Evolutionary conservation across 2,329 filamentous ascomycete species (phyloP).

Genomic region (Aspergillus persii): DNA sequence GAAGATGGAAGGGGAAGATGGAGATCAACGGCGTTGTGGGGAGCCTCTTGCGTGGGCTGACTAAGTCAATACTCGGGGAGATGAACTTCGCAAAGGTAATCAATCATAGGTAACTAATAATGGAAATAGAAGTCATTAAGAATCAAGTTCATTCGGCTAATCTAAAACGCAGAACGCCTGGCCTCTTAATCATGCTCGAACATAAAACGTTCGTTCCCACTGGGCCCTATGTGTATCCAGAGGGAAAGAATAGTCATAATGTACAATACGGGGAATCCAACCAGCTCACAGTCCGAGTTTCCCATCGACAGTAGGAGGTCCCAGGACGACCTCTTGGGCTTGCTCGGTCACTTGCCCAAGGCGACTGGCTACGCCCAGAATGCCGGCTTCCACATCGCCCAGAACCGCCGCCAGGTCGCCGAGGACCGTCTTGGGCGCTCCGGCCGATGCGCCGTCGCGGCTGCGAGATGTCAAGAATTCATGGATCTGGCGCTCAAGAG

Average conservation of each 20-base stretch:
- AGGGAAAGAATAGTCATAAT: constrained; percentile 7
- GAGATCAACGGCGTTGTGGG: not conserved
- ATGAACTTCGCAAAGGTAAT: not conserved
- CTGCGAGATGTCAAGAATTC: constrained; percentile 47
- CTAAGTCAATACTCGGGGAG: not conserved
- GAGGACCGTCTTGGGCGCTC: constrained; percentile 45
- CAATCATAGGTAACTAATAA: too few relatives aligned
- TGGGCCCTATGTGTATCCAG: not conserved
- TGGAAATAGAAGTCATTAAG: too few relatives aligned
- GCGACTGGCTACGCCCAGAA: constrained; percentile 61
- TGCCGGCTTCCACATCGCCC: constrained; percentile 64
- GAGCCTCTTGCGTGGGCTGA: constrained; percentile 15
- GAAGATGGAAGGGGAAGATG: too few relatives aligned
- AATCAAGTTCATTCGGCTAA: not conserved
- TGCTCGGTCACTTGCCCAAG: constrained; percentile 61
- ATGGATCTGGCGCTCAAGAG: constrained; percentile 59
- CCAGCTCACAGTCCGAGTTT: constrained; percentile 21
- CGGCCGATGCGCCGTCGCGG: constrained; percentile 38
- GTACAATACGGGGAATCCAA: constrained; percentile 13
- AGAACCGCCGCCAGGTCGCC: constrained; percentile 57
- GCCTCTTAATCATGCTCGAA: constrained; percentile 9
- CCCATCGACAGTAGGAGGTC: constrained; percentile 34
- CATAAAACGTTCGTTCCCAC: not conserved
- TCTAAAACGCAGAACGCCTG: constrained; percentile 9
- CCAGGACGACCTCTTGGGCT: constrained; percentile 56